These are phyloP conservation scores for Geotrichum australiense DNA, from an alignment of 1,139 yeast genomes.

Conservation along the genomic window DNA sequence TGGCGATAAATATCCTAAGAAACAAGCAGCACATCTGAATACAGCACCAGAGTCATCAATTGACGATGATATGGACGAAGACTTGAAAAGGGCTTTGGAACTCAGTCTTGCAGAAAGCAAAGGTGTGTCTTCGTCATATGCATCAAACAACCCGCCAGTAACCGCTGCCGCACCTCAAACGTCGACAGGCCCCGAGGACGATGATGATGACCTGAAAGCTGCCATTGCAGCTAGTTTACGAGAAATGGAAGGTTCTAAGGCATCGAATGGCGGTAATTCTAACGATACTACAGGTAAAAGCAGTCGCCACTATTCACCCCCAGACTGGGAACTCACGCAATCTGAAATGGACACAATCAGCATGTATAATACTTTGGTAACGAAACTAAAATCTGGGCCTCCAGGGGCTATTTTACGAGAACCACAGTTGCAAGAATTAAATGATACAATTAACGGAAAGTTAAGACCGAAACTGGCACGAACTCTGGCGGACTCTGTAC, in stretches of 20 bases:
- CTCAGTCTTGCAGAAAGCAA: conserved; percentile 59
- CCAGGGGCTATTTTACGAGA: conserved; percentile 49
- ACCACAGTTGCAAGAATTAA: conserved; percentile 34
- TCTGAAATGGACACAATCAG: conserved; percentile 64
- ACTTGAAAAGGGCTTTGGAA: conserved; percentile 69
- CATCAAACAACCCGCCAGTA: conserved; percentile 18
- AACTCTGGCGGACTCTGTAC: conserved; percentile 55
- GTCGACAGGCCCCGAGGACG: conserved; percentile 30
- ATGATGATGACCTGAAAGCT: conserved; percentile 84
- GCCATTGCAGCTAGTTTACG: conserved; percentile 91
- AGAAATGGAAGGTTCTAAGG: conserved; percentile 46
- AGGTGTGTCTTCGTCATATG: conserved; percentile 13
- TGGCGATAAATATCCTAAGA: conserved; percentile 35
- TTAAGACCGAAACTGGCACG: conserved; percentile 71
- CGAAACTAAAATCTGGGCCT: conserved; percentile 45
- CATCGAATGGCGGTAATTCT: not conserved
- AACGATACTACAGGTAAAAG: no score
- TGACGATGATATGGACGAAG: conserved; percentile 59
- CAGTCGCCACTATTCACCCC: conserved; percentile 12
- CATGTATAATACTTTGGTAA: conserved; percentile 63
- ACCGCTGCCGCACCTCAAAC: conserved; percentile 16
- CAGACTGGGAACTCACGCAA: conserved; percentile 40
- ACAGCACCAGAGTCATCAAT: conserved; percentile 2
- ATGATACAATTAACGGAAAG: conserved; percentile 20
- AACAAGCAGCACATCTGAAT: not conserved